Conservation (phyloP, 768 basidiomycete genomes). For the Podaxis pistillaris region DNA sequence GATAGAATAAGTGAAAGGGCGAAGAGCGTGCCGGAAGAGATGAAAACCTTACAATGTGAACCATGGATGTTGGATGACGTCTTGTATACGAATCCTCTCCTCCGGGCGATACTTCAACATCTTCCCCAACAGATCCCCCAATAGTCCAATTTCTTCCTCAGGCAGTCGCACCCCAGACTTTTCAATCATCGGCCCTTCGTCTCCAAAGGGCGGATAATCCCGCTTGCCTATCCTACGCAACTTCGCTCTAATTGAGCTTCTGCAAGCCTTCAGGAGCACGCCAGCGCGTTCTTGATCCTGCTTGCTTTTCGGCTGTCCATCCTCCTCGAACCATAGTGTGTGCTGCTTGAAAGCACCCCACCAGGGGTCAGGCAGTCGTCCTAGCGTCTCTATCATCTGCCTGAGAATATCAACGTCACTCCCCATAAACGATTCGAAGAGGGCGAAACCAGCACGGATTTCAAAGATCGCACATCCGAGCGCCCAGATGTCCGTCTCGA, state of each 20-base stretch:
- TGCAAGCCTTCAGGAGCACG: slow-evolving; percentile 11
- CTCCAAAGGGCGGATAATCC: slow-evolving; percentile 24
- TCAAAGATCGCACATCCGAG: slow-evolving; percentile 42
- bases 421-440: slow-evolving; percentile 38
- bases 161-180: slow-evolving; percentile 14
- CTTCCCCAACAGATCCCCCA: slow-evolving; percentile 38
- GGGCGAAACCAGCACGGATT: slow-evolving; percentile 38
- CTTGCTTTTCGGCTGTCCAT: slow-evolving; percentile 29
- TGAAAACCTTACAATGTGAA: slow-evolving; percentile 3
- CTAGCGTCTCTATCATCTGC: slow-evolving; percentile 35
- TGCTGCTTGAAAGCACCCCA: not conserved
- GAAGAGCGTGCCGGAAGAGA: too few relatives aligned
- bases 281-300: slow-evolving; percentile 24
- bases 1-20: too few relatives aligned
- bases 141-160: slow-evolving; percentile 20
- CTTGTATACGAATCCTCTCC: slow-evolving; percentile 36
- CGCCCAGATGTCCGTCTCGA: slow-evolving; percentile 37
- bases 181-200: slow-evolving; percentile 34
- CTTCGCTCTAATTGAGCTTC: slow-evolving; percentile 14
- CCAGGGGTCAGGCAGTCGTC: slow-evolving; percentile 14
- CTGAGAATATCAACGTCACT: not conserved
- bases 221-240: slow-evolving; percentile 27
- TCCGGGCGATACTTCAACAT: slow-evolving; percentile 41
- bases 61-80: slow-evolving; percentile 31
- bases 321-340: slow-evolving; percentile 33